These are phyloP conservation scores for Globisporangium canariense DNA, from an alignment of 352 stramenopile genomes.

Conservation along the genomic window DNA sequence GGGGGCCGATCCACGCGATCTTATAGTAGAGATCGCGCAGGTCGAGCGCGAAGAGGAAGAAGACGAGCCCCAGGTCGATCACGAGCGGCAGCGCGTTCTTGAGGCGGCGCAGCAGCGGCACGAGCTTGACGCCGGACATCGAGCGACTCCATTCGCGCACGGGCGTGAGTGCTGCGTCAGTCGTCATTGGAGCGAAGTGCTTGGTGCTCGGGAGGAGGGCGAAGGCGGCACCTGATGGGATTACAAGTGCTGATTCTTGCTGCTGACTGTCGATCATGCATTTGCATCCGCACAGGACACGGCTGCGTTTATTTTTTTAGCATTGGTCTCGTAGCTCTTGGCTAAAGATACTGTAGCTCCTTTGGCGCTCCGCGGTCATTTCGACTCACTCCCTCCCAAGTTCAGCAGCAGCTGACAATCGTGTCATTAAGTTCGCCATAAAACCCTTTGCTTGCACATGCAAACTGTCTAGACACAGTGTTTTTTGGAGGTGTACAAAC, in stretches of 20 bases:
- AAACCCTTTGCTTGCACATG: too few species aligned
- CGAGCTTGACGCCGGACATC: conserved; percentile 1
- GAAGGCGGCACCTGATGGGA: neutral
- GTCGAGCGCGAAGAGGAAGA: conserved; percentile 24
- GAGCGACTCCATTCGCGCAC: neutral
- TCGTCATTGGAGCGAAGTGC: neutral
- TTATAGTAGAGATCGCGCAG: conserved; percentile 54
- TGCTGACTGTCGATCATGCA: too few species aligned
- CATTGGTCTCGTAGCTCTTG: too few species aligned
- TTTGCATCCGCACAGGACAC: too few species aligned
- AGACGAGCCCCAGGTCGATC: conserved; percentile 9
- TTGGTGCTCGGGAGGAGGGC: neutral
- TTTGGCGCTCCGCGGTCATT: too few species aligned
- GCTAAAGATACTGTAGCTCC: too few species aligned
- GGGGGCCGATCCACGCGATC: conserved; percentile 43
- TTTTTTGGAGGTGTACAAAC: too few species aligned
- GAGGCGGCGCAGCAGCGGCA: neutral
- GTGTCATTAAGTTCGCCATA: too few species aligned
- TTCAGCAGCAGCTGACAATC: too few species aligned
- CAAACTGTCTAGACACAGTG: too few species aligned
- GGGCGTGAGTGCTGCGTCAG: neutral
- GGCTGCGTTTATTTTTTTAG: too few species aligned
- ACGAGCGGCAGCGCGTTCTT: conserved; percentile 5
- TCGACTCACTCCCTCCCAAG: too few species aligned
- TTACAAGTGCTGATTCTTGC: neutral